These are phyloP conservation scores for Mortierella hygrophila DNA, from an alignment of 192 early-diverging fungal species.

Conservation along the genomic window DNA sequence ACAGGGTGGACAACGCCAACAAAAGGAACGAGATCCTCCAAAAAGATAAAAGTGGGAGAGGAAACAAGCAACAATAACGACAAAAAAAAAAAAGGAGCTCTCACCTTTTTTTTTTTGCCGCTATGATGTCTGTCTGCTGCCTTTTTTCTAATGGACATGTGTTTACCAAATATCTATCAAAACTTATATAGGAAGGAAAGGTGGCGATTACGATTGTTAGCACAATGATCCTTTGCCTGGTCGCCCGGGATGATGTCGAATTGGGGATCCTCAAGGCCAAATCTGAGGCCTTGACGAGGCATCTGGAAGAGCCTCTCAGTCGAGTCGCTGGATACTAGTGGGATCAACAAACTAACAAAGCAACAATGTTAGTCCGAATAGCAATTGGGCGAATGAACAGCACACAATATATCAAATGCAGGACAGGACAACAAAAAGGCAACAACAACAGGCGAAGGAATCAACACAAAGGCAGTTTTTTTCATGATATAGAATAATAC, in stretches of 20 bases:
- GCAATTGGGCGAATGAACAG: not conserved
- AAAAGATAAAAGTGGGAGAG: not conserved
- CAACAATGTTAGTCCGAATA: not conserved
- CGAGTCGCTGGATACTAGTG: constrained; percentile 52
- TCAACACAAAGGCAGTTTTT: not conserved
- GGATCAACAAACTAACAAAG: not conserved
- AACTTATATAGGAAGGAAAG: constrained; percentile 55
- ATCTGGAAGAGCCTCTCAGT: constrained; percentile 63
- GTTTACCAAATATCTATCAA: not conserved
- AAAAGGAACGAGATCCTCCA: not conserved
- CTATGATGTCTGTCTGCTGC: not conserved
- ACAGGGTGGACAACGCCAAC: not conserved
- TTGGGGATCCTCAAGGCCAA: constrained; percentile 69
- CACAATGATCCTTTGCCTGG: constrained; percentile 69
- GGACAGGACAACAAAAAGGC: not conserved
- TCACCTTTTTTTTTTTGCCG: not conserved
- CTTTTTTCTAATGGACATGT: not conserved
- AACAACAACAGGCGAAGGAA: not conserved
- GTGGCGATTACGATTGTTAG: constrained; percentile 59
- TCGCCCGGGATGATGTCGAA: constrained; percentile 61
- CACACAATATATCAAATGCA: not conserved
- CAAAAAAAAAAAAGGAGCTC: constrained; percentile 3
- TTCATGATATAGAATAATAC: not conserved
- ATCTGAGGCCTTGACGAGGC: constrained; percentile 61
- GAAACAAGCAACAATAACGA: not conserved